Evolutionary conservation across 805 yeast genomes (phyloP), one percentile per base, ranked within the genome.

Genomic region (Kurtzmaniella fragi): DNA sequence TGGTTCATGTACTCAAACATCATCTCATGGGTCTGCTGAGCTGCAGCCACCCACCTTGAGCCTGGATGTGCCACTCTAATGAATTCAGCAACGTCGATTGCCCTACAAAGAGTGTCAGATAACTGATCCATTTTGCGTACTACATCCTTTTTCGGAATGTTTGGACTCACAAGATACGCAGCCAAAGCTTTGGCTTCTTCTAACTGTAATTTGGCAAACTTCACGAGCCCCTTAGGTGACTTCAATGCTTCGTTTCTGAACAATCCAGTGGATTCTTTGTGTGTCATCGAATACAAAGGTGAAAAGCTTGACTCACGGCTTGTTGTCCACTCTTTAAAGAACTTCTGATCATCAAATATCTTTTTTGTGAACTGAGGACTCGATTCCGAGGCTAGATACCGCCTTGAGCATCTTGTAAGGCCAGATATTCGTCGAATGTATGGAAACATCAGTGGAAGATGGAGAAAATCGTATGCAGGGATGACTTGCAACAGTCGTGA

Each of bases 1-100:
- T 83, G 75, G 59, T 89, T 93, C 99, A 93, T 93, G 59, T 82
- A 90, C 53, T 89, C 95, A 59, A 83, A 91, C 84, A 91, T 78
- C 46, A 78, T 70, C 49, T 87, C 95, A 55, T 91, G 96, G 28
- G 93, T 84, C 32, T 75, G 72, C 53, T 91, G 95, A 1, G 99
- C 96, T 1, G 89, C 90, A 30, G 70, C 71, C 9, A 84, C 71
- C 72, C 86, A 88, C 13, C 67, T 60, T 36, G 67, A 67, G 46
- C 81, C 75, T 1, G 98, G 97, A 56, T 91, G 98, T 1, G 83
- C 80, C 17, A 88, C 89, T 34, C 98, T 68, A 23, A 93, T 78
- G 62, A 91, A 91, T 50, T 90, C 98, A 28, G 96, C 91, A 36
- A 91, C 73, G 60, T 93, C 99, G 31, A 93, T 90, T 5, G 88